Evolutionary conservation across 1,284 basidiomycete genomes (phyloP).

Genomic region (Puccinia polysora): DNA sequence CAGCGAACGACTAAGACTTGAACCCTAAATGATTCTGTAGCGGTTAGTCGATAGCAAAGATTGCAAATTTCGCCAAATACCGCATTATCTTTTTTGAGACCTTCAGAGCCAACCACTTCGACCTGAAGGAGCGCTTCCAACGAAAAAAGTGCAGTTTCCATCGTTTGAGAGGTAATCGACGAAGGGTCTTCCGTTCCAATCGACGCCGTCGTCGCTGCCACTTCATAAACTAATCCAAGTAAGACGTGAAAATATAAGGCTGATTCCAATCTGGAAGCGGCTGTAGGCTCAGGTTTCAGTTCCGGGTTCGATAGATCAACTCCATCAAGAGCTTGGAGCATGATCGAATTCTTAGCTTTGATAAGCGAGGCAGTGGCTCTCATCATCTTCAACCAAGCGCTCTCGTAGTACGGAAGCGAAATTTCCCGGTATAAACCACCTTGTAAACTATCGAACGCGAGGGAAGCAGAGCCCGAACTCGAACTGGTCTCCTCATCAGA

Average conservation of each 20-base stretch:
- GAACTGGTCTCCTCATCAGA: conserved; percentile 58
- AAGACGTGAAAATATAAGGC: conserved; percentile 77
- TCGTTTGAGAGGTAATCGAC: conserved; percentile 50
- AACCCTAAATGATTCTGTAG: conserved; percentile 72
- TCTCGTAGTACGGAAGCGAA: conserved; percentile 82
- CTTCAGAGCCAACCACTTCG: conserved; percentile 72
- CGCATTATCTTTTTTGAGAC: conserved; percentile 70
- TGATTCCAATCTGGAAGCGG: conserved; percentile 59
- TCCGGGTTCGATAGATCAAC: conserved; percentile 55
- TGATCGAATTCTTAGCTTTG: conserved; percentile 64
- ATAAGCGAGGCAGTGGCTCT: conserved; percentile 80
- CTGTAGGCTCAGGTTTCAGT: neutral
- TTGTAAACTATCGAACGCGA: conserved; percentile 68
- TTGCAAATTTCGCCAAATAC: conserved; percentile 87
- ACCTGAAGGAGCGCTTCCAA: conserved; percentile 74
- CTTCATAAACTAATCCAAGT: conserved; percentile 89
- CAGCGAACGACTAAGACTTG: conserved; percentile 73
- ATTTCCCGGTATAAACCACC: conserved; percentile 84
- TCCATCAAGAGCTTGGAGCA: conserved; percentile 77
- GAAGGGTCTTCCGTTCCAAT: conserved; percentile 59
- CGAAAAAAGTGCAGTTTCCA: conserved; percentile 57
- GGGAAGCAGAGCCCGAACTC: conserved; percentile 55
- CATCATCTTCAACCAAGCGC: conserved; percentile 76
- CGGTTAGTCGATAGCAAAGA: conserved; percentile 79
- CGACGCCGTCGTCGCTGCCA: conserved; percentile 59